phyloP scores from a whole-genome alignment of 164 flowering plant genomes.

The grape (Vitis vinifera) region ASM3070453v1 NC_081815.1:12412501-12413000 shows the following conservation, averaged over 20 bases:
- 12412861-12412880: no score
- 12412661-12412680: conserved; percentile 34
- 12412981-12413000: background rate
- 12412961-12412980: background rate
- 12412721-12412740: background rate
- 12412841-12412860: no score
- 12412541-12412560: conserved; percentile 49
- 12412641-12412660: conserved; percentile 13
- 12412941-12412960: background rate
- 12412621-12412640: conserved; percentile 10
- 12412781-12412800: no score
- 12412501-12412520: background rate
- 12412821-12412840: no score
- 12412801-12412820: no score
- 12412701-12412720: background rate
- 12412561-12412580: conserved; percentile 60
- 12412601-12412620: conserved; percentile 17
- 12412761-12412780: no score
- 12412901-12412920: background rate
- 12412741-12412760: background rate
- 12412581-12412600: conserved; percentile 29
- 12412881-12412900: background rate
- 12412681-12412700: background rate
- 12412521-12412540: conserved; percentile 9
- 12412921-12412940: background rate